Percentiles rank a stretch among this genome's conserved stretches.
phyloP scores from a whole-genome alignment of 2,329 filamentous ascomycete genomes.

The Hypoxylon sp. region DNA sequence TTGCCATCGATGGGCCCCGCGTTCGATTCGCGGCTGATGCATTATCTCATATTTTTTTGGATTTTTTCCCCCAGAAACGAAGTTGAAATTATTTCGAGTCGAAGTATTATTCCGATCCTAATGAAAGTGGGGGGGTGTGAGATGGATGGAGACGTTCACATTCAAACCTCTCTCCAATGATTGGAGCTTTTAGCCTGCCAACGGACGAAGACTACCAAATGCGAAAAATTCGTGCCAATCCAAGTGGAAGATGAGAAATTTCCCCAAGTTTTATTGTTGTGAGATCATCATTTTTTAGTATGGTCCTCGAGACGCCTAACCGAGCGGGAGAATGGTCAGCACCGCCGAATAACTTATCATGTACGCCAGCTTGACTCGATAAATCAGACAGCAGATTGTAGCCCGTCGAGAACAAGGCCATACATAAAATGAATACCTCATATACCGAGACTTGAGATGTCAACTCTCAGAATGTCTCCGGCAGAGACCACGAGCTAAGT shows the following conservation, averaged over 20 bases:
- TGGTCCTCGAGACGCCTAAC: background rate
- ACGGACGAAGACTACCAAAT: background rate
- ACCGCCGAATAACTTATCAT: background rate
- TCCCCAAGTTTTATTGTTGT: background rate
- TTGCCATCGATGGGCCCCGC: constrained; percentile 67
- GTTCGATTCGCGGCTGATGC: constrained; percentile 63
- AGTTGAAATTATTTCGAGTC: background rate
- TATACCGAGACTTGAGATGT: too few species aligned
- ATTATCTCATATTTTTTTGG: constrained; percentile 39
- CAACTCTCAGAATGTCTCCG: too few species aligned
- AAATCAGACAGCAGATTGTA: background rate
- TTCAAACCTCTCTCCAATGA: background rate
- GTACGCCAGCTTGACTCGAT: background rate
- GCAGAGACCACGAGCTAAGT: too few species aligned
- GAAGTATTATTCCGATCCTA: background rate
- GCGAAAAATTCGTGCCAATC: background rate
- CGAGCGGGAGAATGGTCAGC: background rate
- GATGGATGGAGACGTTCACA: too few species aligned
- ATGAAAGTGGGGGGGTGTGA: background rate
- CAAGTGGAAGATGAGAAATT: background rate
- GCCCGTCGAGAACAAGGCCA: background rate
- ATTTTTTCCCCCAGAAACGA: background rate
- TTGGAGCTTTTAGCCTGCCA: background rate
- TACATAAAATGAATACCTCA: too few species aligned
- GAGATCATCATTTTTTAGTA: background rate